Conservation (phyloP, 2,329 filamentous ascomycete species). For the Exophiala sp. region DNA sequence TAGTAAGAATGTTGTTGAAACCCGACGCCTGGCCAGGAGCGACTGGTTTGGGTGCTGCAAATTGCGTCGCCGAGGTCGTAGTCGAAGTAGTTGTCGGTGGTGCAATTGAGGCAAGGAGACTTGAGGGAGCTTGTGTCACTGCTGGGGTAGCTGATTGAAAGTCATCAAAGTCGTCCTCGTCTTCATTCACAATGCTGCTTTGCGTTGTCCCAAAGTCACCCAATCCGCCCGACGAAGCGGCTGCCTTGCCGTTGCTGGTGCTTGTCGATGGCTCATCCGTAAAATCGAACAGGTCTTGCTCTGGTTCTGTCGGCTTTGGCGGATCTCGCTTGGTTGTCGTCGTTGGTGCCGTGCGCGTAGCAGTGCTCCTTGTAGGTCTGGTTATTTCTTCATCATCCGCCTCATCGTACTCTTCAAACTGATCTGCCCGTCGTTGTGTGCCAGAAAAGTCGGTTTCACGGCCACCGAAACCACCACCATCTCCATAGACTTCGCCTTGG, state of each 20-base stretch:
- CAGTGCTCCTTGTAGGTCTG: conserved; percentile 35
- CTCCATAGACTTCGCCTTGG: conserved; percentile 80
- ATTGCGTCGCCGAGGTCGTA: conserved; percentile 58
- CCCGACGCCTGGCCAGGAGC: conserved; percentile 78
- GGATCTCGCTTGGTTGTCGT: conserved; percentile 39
- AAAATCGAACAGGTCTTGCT: conserved; percentile 88
- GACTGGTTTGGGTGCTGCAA: conserved; percentile 78
- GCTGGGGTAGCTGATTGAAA: conserved; percentile 79
- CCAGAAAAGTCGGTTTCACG: conserved; percentile 69
- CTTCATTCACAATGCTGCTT: conserved; percentile 50
- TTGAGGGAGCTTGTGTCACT: conserved; percentile 34
- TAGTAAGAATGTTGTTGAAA: conserved; percentile 76
- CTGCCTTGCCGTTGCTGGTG: conserved; percentile 42
- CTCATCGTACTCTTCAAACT: conserved; percentile 97
- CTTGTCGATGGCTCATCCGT: conserved; percentile 64
- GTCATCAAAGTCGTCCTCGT: conserved; percentile 95
- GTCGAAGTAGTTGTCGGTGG: conserved; percentile 47
- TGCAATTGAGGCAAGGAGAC: conserved; percentile 40
- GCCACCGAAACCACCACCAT: conserved; percentile 89
- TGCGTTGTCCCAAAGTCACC: conserved; percentile 43
- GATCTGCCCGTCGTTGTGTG: conserved; percentile 59
- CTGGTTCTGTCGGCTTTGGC: conserved; percentile 73
- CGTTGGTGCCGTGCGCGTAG: conserved; percentile 22
- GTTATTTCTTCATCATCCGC: conserved; percentile 69
- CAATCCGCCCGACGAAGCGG: conserved; percentile 40